Base-by-base conservation (phyloP, 805 yeast species). In the Tetrapisispora phaffii region DNA sequence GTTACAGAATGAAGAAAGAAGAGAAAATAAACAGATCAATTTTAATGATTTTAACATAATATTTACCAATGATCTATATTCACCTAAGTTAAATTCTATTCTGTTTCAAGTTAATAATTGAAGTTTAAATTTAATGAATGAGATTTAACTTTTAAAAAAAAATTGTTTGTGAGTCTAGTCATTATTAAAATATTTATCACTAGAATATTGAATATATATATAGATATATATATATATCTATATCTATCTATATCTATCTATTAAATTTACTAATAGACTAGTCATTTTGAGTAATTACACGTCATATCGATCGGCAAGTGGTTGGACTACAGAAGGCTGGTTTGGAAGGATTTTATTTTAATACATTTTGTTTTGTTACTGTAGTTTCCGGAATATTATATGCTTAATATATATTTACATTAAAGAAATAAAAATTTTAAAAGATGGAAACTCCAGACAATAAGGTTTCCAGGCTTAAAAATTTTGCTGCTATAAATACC, bases 401-500 rank as follows among this genome's bases (percentile, higher is more conserved):
- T n/a, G n/a, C n/a, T 9, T 9, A 8, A 26, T 12, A 26, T 31
- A 9, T 32, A 32, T 13, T 32, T 4, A 32, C 9, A 9, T 32
- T 16, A 3, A 6, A 20, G 15, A 7, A 23, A n/a, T n/a, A n/a
- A n/a, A n/a, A n/a, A n/a, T n/a, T n/a, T n/a, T n/a, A 16, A 13
- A 34, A 17, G 26, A 34, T 38, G 41, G 41, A 28, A 6, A 20
- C 21, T 28, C 22, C 41, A 19, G 8, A 16, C 28, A 28, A 38
- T 7, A 38, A 38, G 4, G 39, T 36, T n/a, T 22, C 29, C 16
- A 36, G 24, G 24, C 39, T 36, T 17, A 20, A 36, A 24, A 36
- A 29, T 29, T 38, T 38, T 38, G 34, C 41, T 28, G 41, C 41
- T 26, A 38, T 38, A 28, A 38, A 38, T 20, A 38, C 41, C 7